These are phyloP conservation scores for Staphylotrichum longicolle DNA, from an alignment of 495 filamentous ascomycete species.

Conservation along the genomic window DNA sequence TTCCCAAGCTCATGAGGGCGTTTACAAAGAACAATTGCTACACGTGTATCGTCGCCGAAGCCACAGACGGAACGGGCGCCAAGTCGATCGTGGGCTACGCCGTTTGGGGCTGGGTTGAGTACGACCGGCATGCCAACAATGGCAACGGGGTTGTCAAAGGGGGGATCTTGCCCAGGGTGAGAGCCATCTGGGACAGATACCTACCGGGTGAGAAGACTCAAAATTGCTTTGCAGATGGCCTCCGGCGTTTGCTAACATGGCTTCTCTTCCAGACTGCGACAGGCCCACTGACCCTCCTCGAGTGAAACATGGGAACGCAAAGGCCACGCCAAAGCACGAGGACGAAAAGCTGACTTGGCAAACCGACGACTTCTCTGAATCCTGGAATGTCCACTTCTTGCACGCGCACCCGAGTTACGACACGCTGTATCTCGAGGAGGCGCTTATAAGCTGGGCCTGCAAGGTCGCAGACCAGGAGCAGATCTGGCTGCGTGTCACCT, in stretches of 20 bases:
- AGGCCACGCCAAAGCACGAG: too few relatives aligned
- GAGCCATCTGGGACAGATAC: not conserved
- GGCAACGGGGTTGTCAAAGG: not conserved
- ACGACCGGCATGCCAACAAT: not conserved
- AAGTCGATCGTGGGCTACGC: not conserved
- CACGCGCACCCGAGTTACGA: too few relatives aligned
- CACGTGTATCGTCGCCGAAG: not conserved
- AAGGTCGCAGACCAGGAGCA: not conserved
- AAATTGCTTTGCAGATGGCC: not conserved
- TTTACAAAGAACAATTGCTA: not conserved
- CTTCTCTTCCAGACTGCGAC: not conserved
- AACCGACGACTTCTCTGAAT: too few relatives aligned
- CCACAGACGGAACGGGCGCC: too few relatives aligned
- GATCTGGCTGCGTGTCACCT: not conserved
- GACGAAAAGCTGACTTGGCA: too few relatives aligned
- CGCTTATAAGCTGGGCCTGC: not conserved
- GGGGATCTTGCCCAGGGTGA: not conserved
- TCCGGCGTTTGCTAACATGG: not conserved
- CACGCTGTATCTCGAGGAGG: not conserved
- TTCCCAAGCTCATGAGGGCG: not conserved
- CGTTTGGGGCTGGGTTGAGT: conserved; percentile 1
- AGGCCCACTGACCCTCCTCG: not conserved
- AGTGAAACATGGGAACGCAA: too few relatives aligned
- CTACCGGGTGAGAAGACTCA: not conserved
- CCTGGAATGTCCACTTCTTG: too few relatives aligned